Evolutionary conservation across 2,329 filamentous ascomycete species (phyloP).

Genomic region (Neoarthrinium moseri): DNA sequence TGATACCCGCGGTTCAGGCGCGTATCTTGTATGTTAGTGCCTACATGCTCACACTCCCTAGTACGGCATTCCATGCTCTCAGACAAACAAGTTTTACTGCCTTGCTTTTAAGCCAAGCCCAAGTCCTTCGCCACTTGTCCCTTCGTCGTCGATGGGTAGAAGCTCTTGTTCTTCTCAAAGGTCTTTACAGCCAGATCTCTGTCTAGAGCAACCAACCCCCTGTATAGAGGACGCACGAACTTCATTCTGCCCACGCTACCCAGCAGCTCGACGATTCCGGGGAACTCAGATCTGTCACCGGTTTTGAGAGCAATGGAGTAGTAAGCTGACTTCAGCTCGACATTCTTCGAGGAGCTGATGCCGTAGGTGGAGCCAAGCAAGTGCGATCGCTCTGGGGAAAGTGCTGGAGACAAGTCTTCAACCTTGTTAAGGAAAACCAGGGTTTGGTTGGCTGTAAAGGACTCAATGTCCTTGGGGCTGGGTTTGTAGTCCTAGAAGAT

Average conservation of each 20-base stretch:
- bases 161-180: constrained; percentile 83
- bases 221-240: constrained; percentile 86
- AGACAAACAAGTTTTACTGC: too few relatives aligned
- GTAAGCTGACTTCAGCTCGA: constrained; percentile 81
- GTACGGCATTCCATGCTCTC: too few relatives aligned
- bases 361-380: constrained; percentile 74
- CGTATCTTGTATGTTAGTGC: too few relatives aligned
- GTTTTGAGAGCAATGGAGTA: constrained; percentile 77
- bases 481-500: constrained; percentile 58
- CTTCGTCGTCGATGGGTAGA: constrained; percentile 93
- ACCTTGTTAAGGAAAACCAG: constrained; percentile 87
- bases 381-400: constrained; percentile 65
- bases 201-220: constrained; percentile 73
- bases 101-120: constrained; percentile 37
- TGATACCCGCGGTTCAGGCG: too few relatives aligned
- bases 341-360: constrained; percentile 73
- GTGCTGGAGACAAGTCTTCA: constrained; percentile 62
- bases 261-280: constrained; percentile 71
- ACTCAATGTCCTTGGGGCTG: constrained; percentile 63
- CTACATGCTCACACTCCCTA: too few relatives aligned
- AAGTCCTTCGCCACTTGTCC: constrained; percentile 86
- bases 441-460: constrained; percentile 82
- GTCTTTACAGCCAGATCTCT: constrained; percentile 73
- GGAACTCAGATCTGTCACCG: constrained; percentile 66
- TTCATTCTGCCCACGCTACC: constrained; percentile 92